phyloP scores from a whole-genome alignment of 805 yeast species.

The Kazachstania psychrophila region DNA sequence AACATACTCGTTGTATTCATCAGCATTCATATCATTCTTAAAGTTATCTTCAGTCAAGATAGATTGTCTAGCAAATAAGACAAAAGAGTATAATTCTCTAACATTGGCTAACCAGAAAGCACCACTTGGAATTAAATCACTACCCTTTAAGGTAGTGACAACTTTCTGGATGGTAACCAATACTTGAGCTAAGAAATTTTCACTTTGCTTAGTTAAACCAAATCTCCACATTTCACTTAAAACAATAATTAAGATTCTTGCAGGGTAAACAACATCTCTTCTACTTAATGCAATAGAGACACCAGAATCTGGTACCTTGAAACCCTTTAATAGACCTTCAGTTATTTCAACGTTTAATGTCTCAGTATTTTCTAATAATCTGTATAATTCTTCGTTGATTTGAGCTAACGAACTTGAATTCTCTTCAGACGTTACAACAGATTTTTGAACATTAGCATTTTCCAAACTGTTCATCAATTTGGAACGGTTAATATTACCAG shows the following conservation, averaged over 20 bases:
- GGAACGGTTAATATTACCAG: no score
- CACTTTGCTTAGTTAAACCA: conserved; percentile 87
- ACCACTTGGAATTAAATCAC: conserved; percentile 80
- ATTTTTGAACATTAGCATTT: no score
- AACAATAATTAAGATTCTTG: conserved; percentile 84
- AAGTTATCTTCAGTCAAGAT: conserved; percentile 75
- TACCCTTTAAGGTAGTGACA: conserved; percentile 72
- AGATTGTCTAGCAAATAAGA: conserved; percentile 87
- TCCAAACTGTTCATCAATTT: no score
- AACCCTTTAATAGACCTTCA: conserved; percentile 73
- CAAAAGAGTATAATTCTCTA: conserved; percentile 90
- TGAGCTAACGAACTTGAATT: conserved; percentile 46
- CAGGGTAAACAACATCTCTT: conserved; percentile 92
- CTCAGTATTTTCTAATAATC: conserved; percentile 59
- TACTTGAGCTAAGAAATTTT: conserved; percentile 81
- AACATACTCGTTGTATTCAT: conserved; percentile 83
- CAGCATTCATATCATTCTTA: conserved; percentile 76
- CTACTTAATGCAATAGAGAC: conserved; percentile 74
- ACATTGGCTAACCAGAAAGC: conserved; percentile 97
- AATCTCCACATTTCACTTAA: conserved; percentile 97
- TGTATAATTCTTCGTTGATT: conserved; percentile 67
- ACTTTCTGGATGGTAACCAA: conserved; percentile 77
- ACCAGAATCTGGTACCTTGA: conserved; percentile 78
- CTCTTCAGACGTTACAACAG: background rate
- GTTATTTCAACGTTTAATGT: conserved; percentile 74